Evolutionary conservation across 805 yeast species (phyloP), one percentile per base, ranked within the genome.

Genomic region (Scheffersomyces lignosus): DNA sequence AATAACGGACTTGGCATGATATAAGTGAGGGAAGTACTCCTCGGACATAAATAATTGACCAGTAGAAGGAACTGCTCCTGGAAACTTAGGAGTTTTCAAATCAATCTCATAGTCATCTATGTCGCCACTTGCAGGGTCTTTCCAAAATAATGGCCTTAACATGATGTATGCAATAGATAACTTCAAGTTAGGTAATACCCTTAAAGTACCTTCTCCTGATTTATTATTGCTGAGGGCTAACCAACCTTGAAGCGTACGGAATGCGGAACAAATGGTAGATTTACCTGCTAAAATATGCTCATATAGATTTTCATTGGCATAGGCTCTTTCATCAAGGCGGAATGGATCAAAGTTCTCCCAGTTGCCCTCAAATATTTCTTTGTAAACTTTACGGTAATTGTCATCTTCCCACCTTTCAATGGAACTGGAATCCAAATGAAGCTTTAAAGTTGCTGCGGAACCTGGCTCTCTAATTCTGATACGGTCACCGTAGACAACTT

Each of bases 221-320:
- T 55, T 57, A 9, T 52, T 60, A 13, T 54, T 56, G 13, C 66
- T 54, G 38, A 71, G 48, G 3, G 73, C 58, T 13, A 70, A 44
- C 74, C 75, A 71, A 5, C 75, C 75, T 47, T 71, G 75, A 29
- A 67, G 62, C 4, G 70, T 51, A 34, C 77, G 56, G 45, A 70
- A 66, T 12, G 58, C 56, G 10, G 65, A 51, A 43, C 71, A 64
- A 31, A 38, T 38, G 12, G 37, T 25, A 14, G 31, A 16, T 9
- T 15, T 10, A 4, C 18, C 48, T 7, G 24, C 10, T 7, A 20
- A 39, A 22, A 40, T 36, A 33, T 47, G 46, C 27, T 54, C 56
- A 43, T 69, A 64, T 32, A 62, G 43, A 34, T 64, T 62, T 36
- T 58, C 55, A 7, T 49, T 48, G 1, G 70, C 69, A 17, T 48